Conservation (phyloP, 257 asterid species). For the Solanum dulcamara region DNA sequence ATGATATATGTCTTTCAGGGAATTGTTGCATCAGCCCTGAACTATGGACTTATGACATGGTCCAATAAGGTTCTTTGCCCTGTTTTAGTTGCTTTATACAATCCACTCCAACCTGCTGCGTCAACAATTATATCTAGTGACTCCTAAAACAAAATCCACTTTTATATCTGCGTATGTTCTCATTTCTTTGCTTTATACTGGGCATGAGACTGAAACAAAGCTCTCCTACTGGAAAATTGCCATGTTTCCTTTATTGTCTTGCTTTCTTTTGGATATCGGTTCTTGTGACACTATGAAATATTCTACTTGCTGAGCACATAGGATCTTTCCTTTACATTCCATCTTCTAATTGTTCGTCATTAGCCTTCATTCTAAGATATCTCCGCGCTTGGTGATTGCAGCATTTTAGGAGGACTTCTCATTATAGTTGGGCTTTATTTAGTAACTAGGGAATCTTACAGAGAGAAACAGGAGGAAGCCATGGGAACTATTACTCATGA, state of each 20-base stretch:
- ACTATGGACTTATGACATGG: constrained; percentile 83
- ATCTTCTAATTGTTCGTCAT: background rate
- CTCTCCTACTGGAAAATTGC: background rate
- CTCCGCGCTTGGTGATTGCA: constrained; percentile 13
- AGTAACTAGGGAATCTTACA: constrained; percentile 86
- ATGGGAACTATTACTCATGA: constrained; percentile 16
- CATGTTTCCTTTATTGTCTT: background rate
- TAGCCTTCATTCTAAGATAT: background rate
- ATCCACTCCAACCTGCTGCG: constrained; percentile 88
- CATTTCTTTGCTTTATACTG: background rate
- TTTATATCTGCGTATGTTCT: background rate
- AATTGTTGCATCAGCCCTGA: constrained; percentile 73
- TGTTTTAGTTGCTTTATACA: constrained; percentile 76
- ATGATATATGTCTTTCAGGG: constrained; percentile 68
- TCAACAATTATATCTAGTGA: constrained; percentile 65
- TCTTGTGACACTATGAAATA: background rate
- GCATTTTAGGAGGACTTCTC: constrained; percentile 74
- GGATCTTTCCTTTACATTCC: background rate
- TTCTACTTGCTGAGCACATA: background rate
- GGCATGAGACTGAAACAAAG: background rate
- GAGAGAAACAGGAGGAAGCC: constrained; percentile 35
- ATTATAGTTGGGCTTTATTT: constrained; percentile 69
- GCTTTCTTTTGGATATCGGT: background rate
- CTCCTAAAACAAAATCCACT: background rate
- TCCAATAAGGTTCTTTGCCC: constrained; percentile 85